A percentile compares a stretch with the other conserved stretches of the same genome.
phyloP scores from a whole-genome alignment of 1,284 basidiomycete genomes.

The Ceratorhiza oryzae-sativae region DNA sequence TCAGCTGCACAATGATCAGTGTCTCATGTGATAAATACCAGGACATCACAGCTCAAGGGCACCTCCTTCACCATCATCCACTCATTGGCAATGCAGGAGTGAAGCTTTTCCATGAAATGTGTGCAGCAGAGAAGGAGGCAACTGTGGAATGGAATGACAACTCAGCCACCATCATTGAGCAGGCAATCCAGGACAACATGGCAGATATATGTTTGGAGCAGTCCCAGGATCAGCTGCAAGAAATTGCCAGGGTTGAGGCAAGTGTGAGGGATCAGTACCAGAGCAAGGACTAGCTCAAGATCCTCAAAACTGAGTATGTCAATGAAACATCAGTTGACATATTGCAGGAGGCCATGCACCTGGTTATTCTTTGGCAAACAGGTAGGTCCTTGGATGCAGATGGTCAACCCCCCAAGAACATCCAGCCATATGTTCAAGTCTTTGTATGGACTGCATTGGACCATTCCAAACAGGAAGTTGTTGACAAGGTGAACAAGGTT shows the following conservation, averaged over 20 bases:
- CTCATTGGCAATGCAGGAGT: slow-evolving; percentile 46
- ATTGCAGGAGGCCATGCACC: background rate
- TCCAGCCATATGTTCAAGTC: background rate
- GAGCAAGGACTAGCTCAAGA: slow-evolving; percentile 20
- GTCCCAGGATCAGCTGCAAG: background rate
- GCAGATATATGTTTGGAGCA: background rate
- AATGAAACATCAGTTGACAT: background rate
- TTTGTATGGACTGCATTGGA: background rate
- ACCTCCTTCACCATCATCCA: slow-evolving; percentile 12
- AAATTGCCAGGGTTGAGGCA: background rate
- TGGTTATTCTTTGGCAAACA: slow-evolving; percentile 10
- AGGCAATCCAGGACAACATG: background rate
- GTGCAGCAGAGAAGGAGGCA: background rate
- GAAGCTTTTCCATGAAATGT: slow-evolving; percentile 21
- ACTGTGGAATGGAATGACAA: slow-evolving; percentile 5
- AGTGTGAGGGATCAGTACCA: background rate
- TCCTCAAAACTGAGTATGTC: background rate
- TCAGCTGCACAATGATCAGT: background rate
- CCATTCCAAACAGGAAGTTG: background rate
- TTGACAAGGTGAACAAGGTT: background rate
- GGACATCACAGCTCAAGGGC: slow-evolving; percentile 2
- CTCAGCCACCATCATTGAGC: background rate
- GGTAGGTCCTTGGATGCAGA: background rate
- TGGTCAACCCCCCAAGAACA: background rate
- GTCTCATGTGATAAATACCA: background rate